Base-by-base conservation (phyloP, 2,329 filamentous ascomycete genomes). In the Colletotrichum sp. region DNA sequence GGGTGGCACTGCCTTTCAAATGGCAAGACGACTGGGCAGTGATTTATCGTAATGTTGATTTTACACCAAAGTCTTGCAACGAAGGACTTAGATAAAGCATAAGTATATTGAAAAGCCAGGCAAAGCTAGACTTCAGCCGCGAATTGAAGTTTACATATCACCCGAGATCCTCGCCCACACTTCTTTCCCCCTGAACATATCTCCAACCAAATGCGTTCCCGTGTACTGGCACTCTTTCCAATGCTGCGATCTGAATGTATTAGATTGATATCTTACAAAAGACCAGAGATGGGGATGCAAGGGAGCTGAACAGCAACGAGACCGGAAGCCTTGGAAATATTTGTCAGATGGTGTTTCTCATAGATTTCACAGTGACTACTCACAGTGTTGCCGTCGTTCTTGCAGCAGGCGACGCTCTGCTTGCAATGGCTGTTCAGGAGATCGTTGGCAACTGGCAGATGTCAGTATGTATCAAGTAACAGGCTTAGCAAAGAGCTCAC, bases 161-260 rank as follows among this genome's bases (percentile, higher is more conserved):
- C n/a, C 44, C 44, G 6, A 52, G 44, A 52, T 21, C 6, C 44
- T 18, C 44, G n/a, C n/a, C 10, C 10, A 49, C 44, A 49, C 10
- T 49, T 13, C 9, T 1, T n/a, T 49, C 44, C 0, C 0, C n/a
- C n/a, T 49, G 0, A 49, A 24, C 6, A 52, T 21, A 0, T 21
- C 4, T 49, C 0, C 9, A 49, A 49, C n/a, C 44, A 28, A 8
- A 12, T 12, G 39, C 18, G 8, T 18, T n/a, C 2, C 39, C 18
- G 39, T 39, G 36, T 10, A n/a, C 10, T 49, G 18, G 44, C n/a
- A 21, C n/a, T 52, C 10, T 13, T 52, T 21, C 44, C 1, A 52
- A 24, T 52, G 10, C 44, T 52, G 16, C 18, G n/a, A 21, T 52
- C n/a, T 21, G n/a, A 0, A 21, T 21, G 44, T 13, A 21, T 10